Percentiles rank a stretch among this genome's conserved stretches.
These are phyloP conservation scores for Mortierella alpina DNA, from an alignment of 192 early-diverging fungal species.

Conservation along the genomic window DNA sequence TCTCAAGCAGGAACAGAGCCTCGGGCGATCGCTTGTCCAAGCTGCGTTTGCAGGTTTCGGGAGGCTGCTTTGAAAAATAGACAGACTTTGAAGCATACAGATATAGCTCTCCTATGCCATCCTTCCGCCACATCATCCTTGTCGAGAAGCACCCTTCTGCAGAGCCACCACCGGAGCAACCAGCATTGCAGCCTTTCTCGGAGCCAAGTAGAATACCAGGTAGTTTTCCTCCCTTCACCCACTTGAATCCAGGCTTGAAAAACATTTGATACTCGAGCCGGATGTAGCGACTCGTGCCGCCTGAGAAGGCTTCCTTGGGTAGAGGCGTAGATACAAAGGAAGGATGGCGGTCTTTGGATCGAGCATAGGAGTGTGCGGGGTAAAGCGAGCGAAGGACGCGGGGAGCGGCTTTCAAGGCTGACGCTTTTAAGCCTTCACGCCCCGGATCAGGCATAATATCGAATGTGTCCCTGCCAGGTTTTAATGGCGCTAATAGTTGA, in stretches of 20 bases:
- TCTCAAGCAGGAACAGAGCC: slow-evolving; percentile 5
- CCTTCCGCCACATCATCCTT: slow-evolving; percentile 60
- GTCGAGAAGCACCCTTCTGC: slow-evolving; percentile 68
- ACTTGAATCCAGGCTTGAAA: slow-evolving; percentile 63
- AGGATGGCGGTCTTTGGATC: slow-evolving; percentile 17
- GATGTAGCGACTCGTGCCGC: slow-evolving; percentile 20
- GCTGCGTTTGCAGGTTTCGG: slow-evolving; percentile 25
- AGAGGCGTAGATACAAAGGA: slow-evolving; percentile 24
- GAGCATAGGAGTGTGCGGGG: slow-evolving; percentile 31
- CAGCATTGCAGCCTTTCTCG: slow-evolving; percentile 55
- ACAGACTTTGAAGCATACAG: slow-evolving; percentile 58
- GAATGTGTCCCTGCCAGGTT: slow-evolving; percentile 16
- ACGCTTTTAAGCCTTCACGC: neutral
- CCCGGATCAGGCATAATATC: slow-evolving; percentile 35
- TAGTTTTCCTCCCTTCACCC: slow-evolving; percentile 68
- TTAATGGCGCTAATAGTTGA: neutral
- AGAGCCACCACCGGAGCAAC: slow-evolving; percentile 57
- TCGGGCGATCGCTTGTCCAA: slow-evolving; percentile 26
- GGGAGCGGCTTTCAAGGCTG: neutral
- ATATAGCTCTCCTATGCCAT: slow-evolving; percentile 65
- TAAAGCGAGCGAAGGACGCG: slow-evolving; percentile 36
- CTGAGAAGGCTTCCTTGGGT: slow-evolving; percentile 19
- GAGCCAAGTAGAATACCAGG: slow-evolving; percentile 66
- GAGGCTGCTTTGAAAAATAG: slow-evolving; percentile 16
- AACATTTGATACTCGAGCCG: slow-evolving; percentile 59